Percentiles rank a stretch among this genome's conserved stretches.
phyloP scores from a whole-genome alignment of 2,329 filamentous ascomycete species.

The Xylariomycetidae sp. region DNA sequence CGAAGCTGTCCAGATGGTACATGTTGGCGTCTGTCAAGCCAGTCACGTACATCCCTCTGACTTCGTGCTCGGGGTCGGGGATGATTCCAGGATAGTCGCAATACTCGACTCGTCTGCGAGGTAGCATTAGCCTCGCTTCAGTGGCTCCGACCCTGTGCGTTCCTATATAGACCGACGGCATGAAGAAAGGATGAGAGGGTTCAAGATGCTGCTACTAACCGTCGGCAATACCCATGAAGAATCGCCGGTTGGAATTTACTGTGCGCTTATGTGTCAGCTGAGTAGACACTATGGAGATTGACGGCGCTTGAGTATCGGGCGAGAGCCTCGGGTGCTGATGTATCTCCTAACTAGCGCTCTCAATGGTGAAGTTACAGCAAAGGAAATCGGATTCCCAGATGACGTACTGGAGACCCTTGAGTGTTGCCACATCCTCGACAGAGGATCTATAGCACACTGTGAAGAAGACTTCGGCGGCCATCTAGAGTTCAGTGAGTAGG shows the following conservation, averaged over 20 bases:
- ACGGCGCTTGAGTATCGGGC: too few species aligned
- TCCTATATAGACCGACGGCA: too few species aligned
- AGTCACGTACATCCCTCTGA: constrained; percentile 71
- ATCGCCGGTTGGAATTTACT: constrained; percentile 69
- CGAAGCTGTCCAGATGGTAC: constrained; percentile 72
- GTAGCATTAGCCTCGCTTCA: not conserved
- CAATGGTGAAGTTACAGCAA: too few species aligned
- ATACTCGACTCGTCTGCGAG: constrained; percentile 49
- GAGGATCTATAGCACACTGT: constrained; percentile 70
- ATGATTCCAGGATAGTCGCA: constrained; percentile 82
- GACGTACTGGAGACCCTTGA: constrained; percentile 51
- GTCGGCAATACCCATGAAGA: constrained; percentile 68
- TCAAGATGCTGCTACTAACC: constrained; percentile 20
- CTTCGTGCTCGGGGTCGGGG: constrained; percentile 47
- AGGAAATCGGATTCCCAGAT: too few species aligned
- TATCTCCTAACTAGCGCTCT: too few species aligned
- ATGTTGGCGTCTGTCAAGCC: constrained; percentile 78
- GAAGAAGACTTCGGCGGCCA: constrained; percentile 84
- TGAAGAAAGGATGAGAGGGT: too few species aligned
- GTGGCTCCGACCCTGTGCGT: not conserved
- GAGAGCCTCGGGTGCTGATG: too few species aligned
- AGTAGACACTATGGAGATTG: too few species aligned
- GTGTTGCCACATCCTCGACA: constrained; percentile 37
- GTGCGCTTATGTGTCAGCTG: too few species aligned
- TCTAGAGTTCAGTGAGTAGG: constrained; percentile 35